phyloP scores from a whole-genome alignment of 441 rosid genomes.

The Adansonia madagascariensis region DNA sequence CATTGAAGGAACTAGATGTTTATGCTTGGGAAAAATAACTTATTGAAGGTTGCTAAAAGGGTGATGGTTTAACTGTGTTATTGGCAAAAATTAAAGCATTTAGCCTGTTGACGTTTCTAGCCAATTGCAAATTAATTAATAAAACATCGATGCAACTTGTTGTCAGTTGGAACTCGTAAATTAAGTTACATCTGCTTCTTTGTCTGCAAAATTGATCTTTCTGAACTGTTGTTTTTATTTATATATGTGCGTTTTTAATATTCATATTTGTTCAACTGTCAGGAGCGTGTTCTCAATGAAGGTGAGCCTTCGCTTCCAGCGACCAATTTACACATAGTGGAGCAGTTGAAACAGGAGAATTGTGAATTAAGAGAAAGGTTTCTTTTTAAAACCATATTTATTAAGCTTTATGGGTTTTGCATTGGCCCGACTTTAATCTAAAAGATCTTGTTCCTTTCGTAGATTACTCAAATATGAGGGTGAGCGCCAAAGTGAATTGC shows the following conservation, averaged over 20 bases:
- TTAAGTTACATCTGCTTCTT: background rate
- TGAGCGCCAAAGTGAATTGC: slow-evolving; percentile 30
- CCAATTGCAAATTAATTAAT: too few relatives aligned
- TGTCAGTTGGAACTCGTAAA: too few relatives aligned
- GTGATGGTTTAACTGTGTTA: too few relatives aligned
- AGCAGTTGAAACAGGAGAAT: slow-evolving; percentile 60
- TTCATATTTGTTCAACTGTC: slow-evolving; percentile 20
- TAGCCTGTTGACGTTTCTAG: too few relatives aligned
- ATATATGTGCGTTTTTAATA: background rate
- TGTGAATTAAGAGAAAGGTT: slow-evolving; percentile 58
- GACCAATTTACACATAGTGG: slow-evolving; percentile 35
- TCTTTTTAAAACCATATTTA: background rate
- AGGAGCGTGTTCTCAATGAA: slow-evolving; percentile 26
- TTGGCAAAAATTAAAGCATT: too few relatives aligned
- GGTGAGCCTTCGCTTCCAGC: slow-evolving; percentile 14
- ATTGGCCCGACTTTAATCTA: background rate
- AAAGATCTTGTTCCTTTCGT: slow-evolving; percentile 21
- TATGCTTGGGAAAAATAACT: too few relatives aligned
- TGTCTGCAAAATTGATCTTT: background rate
- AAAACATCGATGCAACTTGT: too few relatives aligned
- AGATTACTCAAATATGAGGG: slow-evolving; percentile 52
- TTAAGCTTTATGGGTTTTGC: background rate
- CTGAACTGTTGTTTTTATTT: background rate
- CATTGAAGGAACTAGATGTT: too few relatives aligned
- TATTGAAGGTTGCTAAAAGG: too few relatives aligned